phyloP scores from a whole-genome alignment of 2,329 filamentous ascomycete genomes.

The Sclerotinia minor region DNA sequence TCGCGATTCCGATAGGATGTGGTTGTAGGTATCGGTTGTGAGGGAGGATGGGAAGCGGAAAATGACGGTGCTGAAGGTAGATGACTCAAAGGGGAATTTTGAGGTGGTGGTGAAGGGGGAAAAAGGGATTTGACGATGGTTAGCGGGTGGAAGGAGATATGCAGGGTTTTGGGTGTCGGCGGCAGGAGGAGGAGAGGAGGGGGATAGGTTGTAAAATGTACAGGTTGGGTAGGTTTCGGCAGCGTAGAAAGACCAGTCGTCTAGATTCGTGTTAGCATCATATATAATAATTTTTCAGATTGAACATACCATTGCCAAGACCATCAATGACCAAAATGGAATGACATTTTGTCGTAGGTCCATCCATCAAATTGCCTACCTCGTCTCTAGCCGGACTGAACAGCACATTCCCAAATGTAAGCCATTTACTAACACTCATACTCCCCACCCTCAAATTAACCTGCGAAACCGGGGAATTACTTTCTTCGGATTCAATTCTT shows the following conservation, averaged over 20 bases:
- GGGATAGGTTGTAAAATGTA: conserved; percentile 74
- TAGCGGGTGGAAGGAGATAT: conserved; percentile 60
- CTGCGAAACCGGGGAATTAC: conserved; percentile 64
- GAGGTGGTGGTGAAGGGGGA: conserved; percentile 41
- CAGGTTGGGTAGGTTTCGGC: conserved; percentile 75
- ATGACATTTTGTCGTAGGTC: conserved; percentile 51
- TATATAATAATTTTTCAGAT: not conserved
- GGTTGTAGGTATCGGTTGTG: conserved; percentile 67
- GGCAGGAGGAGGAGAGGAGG: conserved; percentile 47
- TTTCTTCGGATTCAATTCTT: conserved; percentile 44
- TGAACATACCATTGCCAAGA: conserved; percentile 63
- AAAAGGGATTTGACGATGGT: conserved; percentile 75
- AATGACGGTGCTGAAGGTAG: conserved; percentile 75
- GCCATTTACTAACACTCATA: conserved; percentile 84
- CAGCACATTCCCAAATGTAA: conserved; percentile 79
- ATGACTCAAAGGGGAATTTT: conserved; percentile 72
- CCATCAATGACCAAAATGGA: conserved; percentile 78
- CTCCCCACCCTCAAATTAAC: conserved; percentile 78
- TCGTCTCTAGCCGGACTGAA: conserved; percentile 79
- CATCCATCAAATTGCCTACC: conserved; percentile 53
- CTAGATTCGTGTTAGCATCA: conserved; percentile 39
- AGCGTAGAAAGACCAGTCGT: conserved; percentile 85
- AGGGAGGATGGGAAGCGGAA: conserved; percentile 74
- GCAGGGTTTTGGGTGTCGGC: conserved; percentile 45
- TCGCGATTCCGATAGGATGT: conserved; percentile 72